Evolutionary conservation across 345 rosid species (phyloP), one percentile per base, ranked within the genome.

Genomic region (Capsella bursapastoris): DNA sequence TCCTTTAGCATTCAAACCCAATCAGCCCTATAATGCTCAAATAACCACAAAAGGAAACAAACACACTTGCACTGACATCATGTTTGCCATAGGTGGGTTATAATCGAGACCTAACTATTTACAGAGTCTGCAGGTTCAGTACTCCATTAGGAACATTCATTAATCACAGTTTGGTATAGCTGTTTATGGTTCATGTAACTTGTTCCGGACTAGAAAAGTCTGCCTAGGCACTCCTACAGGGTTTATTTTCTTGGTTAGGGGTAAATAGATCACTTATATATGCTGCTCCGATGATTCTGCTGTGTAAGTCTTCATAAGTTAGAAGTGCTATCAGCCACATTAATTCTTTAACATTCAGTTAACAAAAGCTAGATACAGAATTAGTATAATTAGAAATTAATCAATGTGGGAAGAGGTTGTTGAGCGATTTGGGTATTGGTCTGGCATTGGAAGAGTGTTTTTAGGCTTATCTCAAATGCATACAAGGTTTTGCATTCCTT

Each of bases 81-180:
- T 63, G 40, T 44, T 62, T 45, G 40, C 68, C 53, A 44, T 37
- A 7, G 48, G 12, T 66, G n/a, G 35, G n/a, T 5, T 28, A 8
- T 12, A 27, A 44, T 18, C 13, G 13, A 50, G 44, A 11, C 8
- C 32, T 48, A 13, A 32, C 18, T 12, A 11, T 32, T 10, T 27
- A 29, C 73, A 53, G 18, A 56, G 18, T 43, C 16, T 56, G 55
- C 38, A 69, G 32, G 57, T 31, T 27, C 28, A 37, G 40, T 67
- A 8, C 1, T 38, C 40, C 14, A 40, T 40, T 53, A 6, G 47
- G 37, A 66, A 35, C 29, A 22, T 40, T 53, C 38, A 38, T n/a
- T 52, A 41, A 4, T 40, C 40, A 38, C 28, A 37, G 40, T 37
- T 37, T 37, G 3, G 40, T 37, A 37, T 37, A 37, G 40, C 8